Evolutionary conservation across 1,284 basidiomycete genomes (phyloP).

Genomic region (Phylloboletellus chloephorus): DNA sequence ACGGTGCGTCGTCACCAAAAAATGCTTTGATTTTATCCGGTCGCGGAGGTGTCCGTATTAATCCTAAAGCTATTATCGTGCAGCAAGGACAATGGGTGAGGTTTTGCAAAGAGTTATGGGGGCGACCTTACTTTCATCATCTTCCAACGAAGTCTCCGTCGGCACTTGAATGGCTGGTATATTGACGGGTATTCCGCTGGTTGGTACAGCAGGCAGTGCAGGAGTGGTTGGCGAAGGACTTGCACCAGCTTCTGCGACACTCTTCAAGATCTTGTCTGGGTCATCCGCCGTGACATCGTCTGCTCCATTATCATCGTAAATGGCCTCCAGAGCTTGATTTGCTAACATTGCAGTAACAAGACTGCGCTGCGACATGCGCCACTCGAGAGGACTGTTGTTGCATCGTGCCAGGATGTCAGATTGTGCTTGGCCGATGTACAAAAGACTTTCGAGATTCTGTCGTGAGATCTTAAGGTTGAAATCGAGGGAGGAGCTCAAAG

Average conservation of each 20-base stretch:
- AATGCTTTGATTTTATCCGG: slow-evolving; percentile 52
- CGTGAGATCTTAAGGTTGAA: slow-evolving; percentile 33
- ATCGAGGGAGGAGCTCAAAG: slow-evolving; percentile 30
- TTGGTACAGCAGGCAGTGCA: slow-evolving; percentile 11
- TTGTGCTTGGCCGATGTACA: slow-evolving; percentile 40
- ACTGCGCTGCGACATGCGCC: slow-evolving; percentile 43
- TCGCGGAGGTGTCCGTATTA: slow-evolving; percentile 18
- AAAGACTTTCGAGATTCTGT: slow-evolving; percentile 39
- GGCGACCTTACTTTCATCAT: slow-evolving; percentile 16
- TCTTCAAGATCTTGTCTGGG: slow-evolving; percentile 12
- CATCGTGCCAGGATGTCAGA: slow-evolving; percentile 37
- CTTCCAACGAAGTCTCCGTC: slow-evolving; percentile 8
- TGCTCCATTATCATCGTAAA: slow-evolving; percentile 16
- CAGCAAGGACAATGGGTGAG: slow-evolving; percentile 1
- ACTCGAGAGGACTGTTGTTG: slow-evolving; percentile 42
- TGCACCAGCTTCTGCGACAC: slow-evolving; percentile 9
- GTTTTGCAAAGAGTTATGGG: background rate
- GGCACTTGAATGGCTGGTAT: background rate
- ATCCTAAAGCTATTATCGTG: slow-evolving; percentile 14
- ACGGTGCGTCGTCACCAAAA: slow-evolving; percentile 54
- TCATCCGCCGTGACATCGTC: slow-evolving; percentile 13
- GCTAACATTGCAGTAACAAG: slow-evolving; percentile 30
- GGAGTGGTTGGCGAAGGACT: slow-evolving; percentile 5
- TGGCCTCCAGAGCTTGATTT: slow-evolving; percentile 19
- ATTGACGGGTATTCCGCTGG: slow-evolving; percentile 6